Percentiles rank a stretch among this genome's conserved stretches.
phyloP scores from a whole-genome alignment of 768 basidiomycete genomes.

The Phylloporus sp. region DNA sequence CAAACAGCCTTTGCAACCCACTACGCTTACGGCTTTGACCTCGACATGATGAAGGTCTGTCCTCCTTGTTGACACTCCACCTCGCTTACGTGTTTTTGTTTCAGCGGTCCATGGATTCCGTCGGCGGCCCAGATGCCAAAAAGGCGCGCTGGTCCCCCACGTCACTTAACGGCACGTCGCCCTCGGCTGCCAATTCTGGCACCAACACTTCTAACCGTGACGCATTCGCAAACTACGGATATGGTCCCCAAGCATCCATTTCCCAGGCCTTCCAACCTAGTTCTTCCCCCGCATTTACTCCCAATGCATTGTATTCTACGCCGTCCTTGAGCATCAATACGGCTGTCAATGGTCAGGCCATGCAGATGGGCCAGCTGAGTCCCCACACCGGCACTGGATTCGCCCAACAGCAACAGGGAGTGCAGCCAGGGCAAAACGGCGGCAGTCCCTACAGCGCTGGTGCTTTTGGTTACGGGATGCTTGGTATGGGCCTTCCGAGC shows the following conservation, averaged over 20 bases:
- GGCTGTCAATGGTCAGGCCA: constrained; percentile 40
- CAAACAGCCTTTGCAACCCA: constrained; percentile 67
- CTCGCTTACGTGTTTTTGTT: constrained; percentile 2
- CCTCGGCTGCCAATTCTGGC: constrained; percentile 36
- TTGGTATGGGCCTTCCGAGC: constrained; percentile 74
- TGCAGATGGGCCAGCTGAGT: constrained; percentile 58
- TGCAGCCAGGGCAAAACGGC: constrained; percentile 41
- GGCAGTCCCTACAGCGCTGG: constrained; percentile 51
- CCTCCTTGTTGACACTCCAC: background rate
- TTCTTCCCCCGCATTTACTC: constrained; percentile 46
- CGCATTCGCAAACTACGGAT: constrained; percentile 84
- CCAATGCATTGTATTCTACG: constrained; percentile 68
- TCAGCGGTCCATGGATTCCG: constrained; percentile 71
- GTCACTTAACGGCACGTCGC: constrained; percentile 37
- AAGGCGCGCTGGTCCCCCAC: constrained; percentile 88
- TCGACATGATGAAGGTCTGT: constrained; percentile 90
- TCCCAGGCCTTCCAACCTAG: constrained; percentile 48
- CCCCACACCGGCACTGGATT: constrained; percentile 60
- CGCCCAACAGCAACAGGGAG: constrained; percentile 39
- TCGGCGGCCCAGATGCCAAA: constrained; percentile 80
- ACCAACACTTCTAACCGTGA: constrained; percentile 48
- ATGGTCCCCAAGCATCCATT: constrained; percentile 69
- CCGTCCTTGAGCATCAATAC: constrained; percentile 70
- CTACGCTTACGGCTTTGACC: constrained; percentile 74
- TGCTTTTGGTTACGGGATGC: constrained; percentile 64